Base-by-base conservation (phyloP, 164 flowering plant genomes). In the Protea cynaroides region DNA sequence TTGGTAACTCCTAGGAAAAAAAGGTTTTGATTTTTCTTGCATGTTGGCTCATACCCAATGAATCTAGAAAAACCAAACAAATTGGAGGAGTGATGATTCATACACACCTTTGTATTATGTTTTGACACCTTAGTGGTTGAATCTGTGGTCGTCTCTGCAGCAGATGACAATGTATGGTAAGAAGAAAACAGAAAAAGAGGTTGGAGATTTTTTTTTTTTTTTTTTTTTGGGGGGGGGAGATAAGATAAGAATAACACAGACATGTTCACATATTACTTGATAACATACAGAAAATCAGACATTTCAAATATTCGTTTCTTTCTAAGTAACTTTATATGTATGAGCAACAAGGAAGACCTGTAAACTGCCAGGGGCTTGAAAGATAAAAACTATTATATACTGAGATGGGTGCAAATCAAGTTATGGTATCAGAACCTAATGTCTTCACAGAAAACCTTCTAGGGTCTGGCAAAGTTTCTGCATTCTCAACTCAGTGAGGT, bases 61-160 rank as follows among this genome's bases (percentile, higher is more conserved):
- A 15, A 49, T 49, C 18, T 15, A 49, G 23, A 19, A 40, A 11
- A n/a, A 13, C 25, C 25, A 37, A 59, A 25, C 1, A 34, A 62
- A 62, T 7, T 18, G 8, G 34, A 21, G 7, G 8, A 55, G 25
- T 25, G 59, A 18, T 58, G 25, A 43, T 23, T 18, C 13, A 34
- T 44, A 38, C 72, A 53, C 66, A 75, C 78, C 68, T 71, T 68
- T 18, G 50, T 44, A 55, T 54, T 61, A 15, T 58, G 60, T 13
- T 60, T 62, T 36, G 53, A 24, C 44, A 21, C 25, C 7, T 53
- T 25, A 1, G 4, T 9, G 46, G 46, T 40, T 9, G 46, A 40
- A 40, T 40, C 8, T 40, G 46, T 40, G 10, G 46, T 40, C 0
- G 46, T 17, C 25, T 59, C 67, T 63, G 57, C 67, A 37, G 25